Evolutionary conservation across 345 rosid species (phyloP).

Genomic region (Gossypium mustelinum): DNA sequence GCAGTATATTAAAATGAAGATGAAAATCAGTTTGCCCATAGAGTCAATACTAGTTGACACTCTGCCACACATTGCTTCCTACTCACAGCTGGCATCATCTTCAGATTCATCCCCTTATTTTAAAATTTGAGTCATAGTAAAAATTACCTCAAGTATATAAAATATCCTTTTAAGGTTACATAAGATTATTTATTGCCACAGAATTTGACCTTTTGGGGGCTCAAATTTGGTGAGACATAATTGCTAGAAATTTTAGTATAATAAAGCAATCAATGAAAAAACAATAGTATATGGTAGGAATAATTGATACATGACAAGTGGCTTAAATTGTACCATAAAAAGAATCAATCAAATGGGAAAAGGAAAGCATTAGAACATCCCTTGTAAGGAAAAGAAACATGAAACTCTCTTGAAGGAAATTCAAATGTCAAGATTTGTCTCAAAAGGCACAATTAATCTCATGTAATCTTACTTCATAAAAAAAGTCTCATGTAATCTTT

Average conservation of each 20-base stretch:
- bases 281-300: background rate
- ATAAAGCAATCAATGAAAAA: slow-evolving; percentile 1
- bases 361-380: background rate
- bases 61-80: background rate
- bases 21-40: slow-evolving; percentile 3
- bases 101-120: background rate
- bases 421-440: slow-evolving; percentile 6
- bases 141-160: background rate
- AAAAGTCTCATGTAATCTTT: background rate
- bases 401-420: background rate
- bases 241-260: slow-evolving; percentile 12
- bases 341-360: background rate
- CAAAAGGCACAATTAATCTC: background rate
- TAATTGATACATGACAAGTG: background rate
- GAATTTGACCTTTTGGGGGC: background rate
- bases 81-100: slow-evolving; percentile 4
- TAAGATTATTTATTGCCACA: background rate
- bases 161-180: background rate
- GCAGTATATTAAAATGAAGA: slow-evolving; percentile 1
- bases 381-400: background rate
- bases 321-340: background rate
- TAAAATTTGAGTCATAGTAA: background rate
- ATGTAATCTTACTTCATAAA: no score
- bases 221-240: background rate
- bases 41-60: background rate